Evolutionary conservation across 75 land plant genomes (phyloP).

Genomic region (Ceratopteris richardii): DNA sequence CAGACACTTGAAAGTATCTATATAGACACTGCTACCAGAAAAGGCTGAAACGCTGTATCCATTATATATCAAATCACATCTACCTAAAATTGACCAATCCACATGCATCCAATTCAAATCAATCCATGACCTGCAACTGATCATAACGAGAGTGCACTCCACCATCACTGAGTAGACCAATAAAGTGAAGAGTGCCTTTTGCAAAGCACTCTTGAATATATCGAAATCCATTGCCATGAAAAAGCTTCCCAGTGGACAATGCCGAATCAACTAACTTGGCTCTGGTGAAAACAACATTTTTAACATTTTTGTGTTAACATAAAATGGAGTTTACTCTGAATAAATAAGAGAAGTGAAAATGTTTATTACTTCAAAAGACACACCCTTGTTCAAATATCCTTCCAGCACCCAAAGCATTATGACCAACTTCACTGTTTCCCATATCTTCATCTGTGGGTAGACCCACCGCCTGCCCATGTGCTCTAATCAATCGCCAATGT

Average conservation of each 20-base stretch:
- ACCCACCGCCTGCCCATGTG: slow-evolving; percentile 90
- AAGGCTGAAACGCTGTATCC: too few species aligned
- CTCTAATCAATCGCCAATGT: slow-evolving; percentile 68
- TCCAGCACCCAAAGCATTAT: slow-evolving; percentile 96
- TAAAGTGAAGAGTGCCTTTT: slow-evolving; percentile 73
- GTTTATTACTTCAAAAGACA: too few species aligned
- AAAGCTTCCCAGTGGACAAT: slow-evolving; percentile 77
- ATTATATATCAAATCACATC: too few species aligned
- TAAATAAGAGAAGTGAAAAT: too few species aligned
- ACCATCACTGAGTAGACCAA: slow-evolving; percentile 95
- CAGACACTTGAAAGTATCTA: too few species aligned
- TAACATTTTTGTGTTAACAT: neutral
- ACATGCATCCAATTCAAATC: neutral
- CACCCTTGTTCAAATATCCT: slow-evolving; percentile 88
- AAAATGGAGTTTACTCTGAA: neutral
- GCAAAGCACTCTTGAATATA: slow-evolving; percentile 71
- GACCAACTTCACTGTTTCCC: slow-evolving; percentile 99
- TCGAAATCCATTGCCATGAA: slow-evolving; percentile 79
- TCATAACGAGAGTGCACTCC: slow-evolving; percentile 93
- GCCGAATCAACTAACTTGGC: slow-evolving; percentile 91
- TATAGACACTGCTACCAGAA: too few species aligned
- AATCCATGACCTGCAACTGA: slow-evolving; percentile 58
- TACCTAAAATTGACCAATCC: too few species aligned
- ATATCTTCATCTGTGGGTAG: slow-evolving; percentile 96
- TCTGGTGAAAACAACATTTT: slow-evolving; percentile 20